phyloP scores from a whole-genome alignment of 257 asterid species.

The Rubia yunnanensis region DNA sequence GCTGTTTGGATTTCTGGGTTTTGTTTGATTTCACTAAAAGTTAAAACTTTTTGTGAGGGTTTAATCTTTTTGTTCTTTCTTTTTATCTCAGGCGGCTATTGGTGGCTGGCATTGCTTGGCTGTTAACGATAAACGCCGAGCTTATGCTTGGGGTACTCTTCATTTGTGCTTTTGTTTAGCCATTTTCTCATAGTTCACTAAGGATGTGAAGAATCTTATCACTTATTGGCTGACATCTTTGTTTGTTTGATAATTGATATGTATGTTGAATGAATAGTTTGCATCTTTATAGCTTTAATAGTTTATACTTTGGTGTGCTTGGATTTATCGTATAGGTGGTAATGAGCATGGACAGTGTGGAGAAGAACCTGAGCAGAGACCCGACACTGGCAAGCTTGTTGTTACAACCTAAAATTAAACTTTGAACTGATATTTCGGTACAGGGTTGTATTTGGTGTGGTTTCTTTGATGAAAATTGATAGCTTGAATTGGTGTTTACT shows the following conservation, averaged over 20 bases:
- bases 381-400: conserved; percentile 75
- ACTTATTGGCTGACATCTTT: not conserved
- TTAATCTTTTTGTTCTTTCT: conserved; percentile 6
- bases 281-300: not conserved
- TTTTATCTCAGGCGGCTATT: conserved; percentile 73
- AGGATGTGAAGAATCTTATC: not conserved
- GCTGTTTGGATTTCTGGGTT: conserved; percentile 1
- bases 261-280: not conserved
- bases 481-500: no score
- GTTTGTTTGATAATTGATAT: not conserved
- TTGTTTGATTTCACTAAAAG: not conserved
- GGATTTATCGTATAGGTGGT: conserved; percentile 55
- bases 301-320: no score
- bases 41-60: not conserved
- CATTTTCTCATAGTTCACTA: conserved; percentile 3
- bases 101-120: conserved; percentile 99
- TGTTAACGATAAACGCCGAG: conserved; percentile 91
- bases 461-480: no score
- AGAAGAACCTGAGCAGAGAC: conserved; percentile 96
- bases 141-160: conserved; percentile 90
- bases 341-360: conserved; percentile 99
- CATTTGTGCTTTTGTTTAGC: not conserved
- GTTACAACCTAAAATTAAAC: no score
- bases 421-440: no score
- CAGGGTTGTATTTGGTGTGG: no score